Conservation (phyloP, 805 yeast species). For the Candida manassasensis region DNA sequence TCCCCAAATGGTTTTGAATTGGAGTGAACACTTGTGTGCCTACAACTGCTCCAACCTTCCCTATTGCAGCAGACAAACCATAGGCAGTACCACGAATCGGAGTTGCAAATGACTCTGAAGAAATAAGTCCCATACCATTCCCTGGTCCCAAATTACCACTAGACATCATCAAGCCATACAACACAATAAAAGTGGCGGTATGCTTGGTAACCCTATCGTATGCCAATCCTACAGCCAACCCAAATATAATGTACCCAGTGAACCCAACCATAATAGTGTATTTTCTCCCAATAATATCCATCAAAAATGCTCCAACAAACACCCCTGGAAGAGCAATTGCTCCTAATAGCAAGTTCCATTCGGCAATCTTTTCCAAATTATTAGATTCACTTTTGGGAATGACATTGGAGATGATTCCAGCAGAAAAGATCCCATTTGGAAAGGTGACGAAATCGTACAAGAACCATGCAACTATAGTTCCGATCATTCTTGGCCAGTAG, state of each 20-base stretch:
- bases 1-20: constrained; percentile 59
- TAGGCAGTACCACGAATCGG: constrained; percentile 73
- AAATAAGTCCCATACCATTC: constrained; percentile 61
- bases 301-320: constrained; percentile 59
- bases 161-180: constrained; percentile 69
- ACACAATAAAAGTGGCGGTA: constrained; percentile 59
- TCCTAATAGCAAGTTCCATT: constrained; percentile 68
- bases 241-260: constrained; percentile 64
- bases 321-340: constrained; percentile 71
- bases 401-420: constrained; percentile 51
- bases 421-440: constrained; percentile 70
- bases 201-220: constrained; percentile 53
- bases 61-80: constrained; percentile 74
- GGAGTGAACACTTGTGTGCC: constrained; percentile 73
- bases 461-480: constrained; percentile 76
- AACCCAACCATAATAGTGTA: constrained; percentile 70
- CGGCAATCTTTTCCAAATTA: constrained; percentile 55
- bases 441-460: constrained; percentile 76
- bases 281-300: constrained; percentile 66
- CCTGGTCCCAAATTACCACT: constrained; percentile 79
- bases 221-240: constrained; percentile 65
- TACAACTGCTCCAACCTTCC: constrained; percentile 81
- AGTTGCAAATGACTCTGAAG: constrained; percentile 67
- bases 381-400: constrained; percentile 26
- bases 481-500: constrained; percentile 65